Conservation (phyloP, 164 flowering plant genomes). For the Berberis thunbergii region DNA sequence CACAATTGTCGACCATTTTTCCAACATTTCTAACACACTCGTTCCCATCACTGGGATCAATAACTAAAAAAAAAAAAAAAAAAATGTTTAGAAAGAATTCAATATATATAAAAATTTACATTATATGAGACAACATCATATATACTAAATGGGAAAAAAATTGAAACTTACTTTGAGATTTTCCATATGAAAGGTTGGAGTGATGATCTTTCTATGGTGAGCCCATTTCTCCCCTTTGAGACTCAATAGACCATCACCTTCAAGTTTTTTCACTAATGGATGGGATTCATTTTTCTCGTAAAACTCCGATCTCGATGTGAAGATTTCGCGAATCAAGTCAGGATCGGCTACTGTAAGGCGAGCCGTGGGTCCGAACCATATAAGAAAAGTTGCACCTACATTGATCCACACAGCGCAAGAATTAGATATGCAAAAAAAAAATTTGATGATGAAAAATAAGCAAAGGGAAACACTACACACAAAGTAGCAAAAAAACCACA, state of each 20-base stretch:
- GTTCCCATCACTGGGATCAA: conserved; percentile 71
- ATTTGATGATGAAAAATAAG: no score
- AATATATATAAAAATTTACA: background rate
- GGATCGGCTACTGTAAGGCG: conserved; percentile 89
- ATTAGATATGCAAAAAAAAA: conserved; percentile 7
- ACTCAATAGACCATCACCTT: conserved; percentile 88
- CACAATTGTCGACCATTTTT: conserved; percentile 43
- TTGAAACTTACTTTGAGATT: conserved; percentile 69
- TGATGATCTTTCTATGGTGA: conserved; percentile 80
- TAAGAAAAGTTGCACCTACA: conserved; percentile 81
- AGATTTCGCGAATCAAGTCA: conserved; percentile 76
- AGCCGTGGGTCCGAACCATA: conserved; percentile 96
- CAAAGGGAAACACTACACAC: no score
- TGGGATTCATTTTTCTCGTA: conserved; percentile 86
- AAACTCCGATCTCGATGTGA: conserved; percentile 60
- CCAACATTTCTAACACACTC: conserved; percentile 62
- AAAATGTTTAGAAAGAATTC: no score
- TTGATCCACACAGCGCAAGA: background rate
- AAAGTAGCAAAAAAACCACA: no score
- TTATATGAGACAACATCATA: background rate
- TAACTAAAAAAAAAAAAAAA: conserved; percentile 30
- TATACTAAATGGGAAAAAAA: background rate
- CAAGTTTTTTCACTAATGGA: conserved; percentile 81
- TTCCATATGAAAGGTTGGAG: conserved; percentile 88
- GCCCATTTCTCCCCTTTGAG: conserved; percentile 99